Evolutionary conservation across 1,139 yeast genomes (phyloP), one percentile per base, ranked within the genome.

Genomic region (Saccharomycopsis hybrid): DNA sequence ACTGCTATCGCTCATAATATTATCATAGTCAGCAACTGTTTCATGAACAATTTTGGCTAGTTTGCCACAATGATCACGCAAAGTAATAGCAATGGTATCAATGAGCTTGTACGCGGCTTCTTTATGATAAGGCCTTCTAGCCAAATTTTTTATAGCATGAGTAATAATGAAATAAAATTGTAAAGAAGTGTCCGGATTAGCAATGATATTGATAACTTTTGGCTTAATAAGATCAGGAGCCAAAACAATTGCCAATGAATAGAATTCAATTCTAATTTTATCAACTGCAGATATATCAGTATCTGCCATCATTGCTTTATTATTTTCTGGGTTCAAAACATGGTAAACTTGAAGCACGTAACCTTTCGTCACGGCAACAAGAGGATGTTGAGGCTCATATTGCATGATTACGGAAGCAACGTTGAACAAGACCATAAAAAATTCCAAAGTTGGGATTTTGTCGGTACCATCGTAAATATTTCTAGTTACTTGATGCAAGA

Each of bases 361-460:
- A n/a, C 53, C 55, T 41, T 64, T 51, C 7, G 80, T 65, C 58
- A 77, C 80, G 43, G 59, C 61, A 11, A 72, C 73, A 5, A 78
- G 59, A 1, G 78, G 71, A 58, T 76, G 76, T 5, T 62, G 53
- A 3, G 77, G 72, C 5, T 77, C 79, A 50, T 72, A 60, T 45
- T 68, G 69, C 52, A 68, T 70, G 4, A 76, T 62, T 43, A 73
- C 69, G 36, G 77, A 67, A 56, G 65, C 78, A 69, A 65, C 71
- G 65, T 54, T 58, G 28, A 66, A 58, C 9, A 64, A 54, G 3
- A 62, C 56, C 24, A 63, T 60, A 39, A 63, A 54, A 49, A 73
- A 68, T 51, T 74, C 76, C 43, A 76, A 62, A 52, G 68, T 68
- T 24, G 68, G 61, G 24, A 71, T 61, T 8, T 62, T 65, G 9